A percentile compares a stretch with the other conserved stretches of the same genome.
These are phyloP conservation scores for Mycothermus thermophilus DNA, from an alignment of 495 filamentous ascomycete species.

Conservation along the genomic window DNA sequence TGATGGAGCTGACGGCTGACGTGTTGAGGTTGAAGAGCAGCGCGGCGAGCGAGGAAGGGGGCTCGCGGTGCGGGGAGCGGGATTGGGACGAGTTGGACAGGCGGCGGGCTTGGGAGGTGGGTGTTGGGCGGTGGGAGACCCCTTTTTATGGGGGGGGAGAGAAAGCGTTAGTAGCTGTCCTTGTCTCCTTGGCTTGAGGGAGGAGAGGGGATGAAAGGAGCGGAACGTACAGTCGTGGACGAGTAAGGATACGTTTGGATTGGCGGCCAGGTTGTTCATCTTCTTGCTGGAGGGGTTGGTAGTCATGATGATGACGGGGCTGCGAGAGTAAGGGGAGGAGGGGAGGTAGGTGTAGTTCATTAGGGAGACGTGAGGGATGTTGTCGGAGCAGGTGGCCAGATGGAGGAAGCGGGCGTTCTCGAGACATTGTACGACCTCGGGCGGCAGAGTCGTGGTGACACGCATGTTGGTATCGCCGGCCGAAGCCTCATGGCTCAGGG, in stretches of 20 bases:
- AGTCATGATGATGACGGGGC: slow-evolving; percentile 81
- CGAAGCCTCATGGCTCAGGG: slow-evolving; percentile 63
- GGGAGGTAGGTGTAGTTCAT: slow-evolving; percentile 99
- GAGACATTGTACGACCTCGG: slow-evolving; percentile 76
- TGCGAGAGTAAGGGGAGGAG: slow-evolving; percentile 54
- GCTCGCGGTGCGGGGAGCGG: slow-evolving; percentile 44
- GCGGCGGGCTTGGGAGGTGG: slow-evolving; percentile 45
- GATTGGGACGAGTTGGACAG: slow-evolving; percentile 32
- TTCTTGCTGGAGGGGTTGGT: slow-evolving; percentile 81
- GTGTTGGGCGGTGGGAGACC: slow-evolving; percentile 87
- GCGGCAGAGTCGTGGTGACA: slow-evolving; percentile 53
- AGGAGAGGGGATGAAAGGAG: not conserved
- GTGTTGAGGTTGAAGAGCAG: slow-evolving; percentile 84
- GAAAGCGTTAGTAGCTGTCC: not conserved
- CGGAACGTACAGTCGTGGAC: slow-evolving; percentile 69
- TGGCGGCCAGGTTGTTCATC: slow-evolving; percentile 69
- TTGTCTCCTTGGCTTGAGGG: not conserved
- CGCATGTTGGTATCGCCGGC: slow-evolving; percentile 57
- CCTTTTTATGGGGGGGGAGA: slow-evolving; percentile 12
- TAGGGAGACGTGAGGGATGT: slow-evolving; percentile 83
- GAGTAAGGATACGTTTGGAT: slow-evolving; percentile 84
- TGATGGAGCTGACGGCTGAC: slow-evolving; percentile 74
- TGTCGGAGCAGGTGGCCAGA: slow-evolving; percentile 72
- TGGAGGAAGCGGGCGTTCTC: slow-evolving; percentile 96
- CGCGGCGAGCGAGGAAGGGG: slow-evolving; percentile 57